These are phyloP conservation scores for Pseudogymnoascus sp. DNA, from an alignment of 2,329 filamentous ascomycete species.

Conservation along the genomic window DNA sequence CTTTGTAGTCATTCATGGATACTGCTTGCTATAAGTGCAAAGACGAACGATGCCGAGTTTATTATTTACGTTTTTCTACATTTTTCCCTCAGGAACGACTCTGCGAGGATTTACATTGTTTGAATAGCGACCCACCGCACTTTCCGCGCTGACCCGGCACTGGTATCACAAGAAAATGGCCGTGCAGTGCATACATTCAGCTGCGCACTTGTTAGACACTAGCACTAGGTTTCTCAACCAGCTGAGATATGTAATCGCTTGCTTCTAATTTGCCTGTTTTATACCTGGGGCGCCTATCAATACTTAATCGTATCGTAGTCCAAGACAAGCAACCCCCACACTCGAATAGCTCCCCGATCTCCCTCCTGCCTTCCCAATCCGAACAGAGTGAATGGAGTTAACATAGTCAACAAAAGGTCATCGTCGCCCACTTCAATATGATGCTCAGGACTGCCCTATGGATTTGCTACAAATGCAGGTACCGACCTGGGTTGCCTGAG, in stretches of 20 bases:
- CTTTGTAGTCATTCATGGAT: background rate
- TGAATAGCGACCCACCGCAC: background rate
- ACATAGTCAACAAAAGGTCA: background rate
- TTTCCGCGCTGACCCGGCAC: background rate
- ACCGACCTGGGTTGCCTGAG: background rate
- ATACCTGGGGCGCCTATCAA: background rate
- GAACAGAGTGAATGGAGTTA: background rate
- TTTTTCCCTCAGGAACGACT: background rate
- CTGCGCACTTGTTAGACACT: background rate
- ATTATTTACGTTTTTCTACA: background rate
- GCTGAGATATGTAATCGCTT: background rate
- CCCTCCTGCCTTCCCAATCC: slow-evolving; percentile 1
- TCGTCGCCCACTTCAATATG: background rate
- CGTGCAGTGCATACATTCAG: background rate
- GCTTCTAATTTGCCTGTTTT: background rate
- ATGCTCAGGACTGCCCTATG: background rate
- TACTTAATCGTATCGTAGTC: background rate
- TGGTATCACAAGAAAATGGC: background rate
- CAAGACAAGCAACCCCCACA: background rate
- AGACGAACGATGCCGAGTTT: background rate
- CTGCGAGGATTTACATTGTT: background rate
- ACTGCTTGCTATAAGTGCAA: background rate
- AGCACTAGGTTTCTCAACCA: background rate
- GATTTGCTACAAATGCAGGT: background rate
- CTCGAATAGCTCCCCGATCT: background rate